Evolutionary conservation across 176 grass and related monocot genomes (phyloP).

Genomic region (Thinopyrum elongatum): DNA sequence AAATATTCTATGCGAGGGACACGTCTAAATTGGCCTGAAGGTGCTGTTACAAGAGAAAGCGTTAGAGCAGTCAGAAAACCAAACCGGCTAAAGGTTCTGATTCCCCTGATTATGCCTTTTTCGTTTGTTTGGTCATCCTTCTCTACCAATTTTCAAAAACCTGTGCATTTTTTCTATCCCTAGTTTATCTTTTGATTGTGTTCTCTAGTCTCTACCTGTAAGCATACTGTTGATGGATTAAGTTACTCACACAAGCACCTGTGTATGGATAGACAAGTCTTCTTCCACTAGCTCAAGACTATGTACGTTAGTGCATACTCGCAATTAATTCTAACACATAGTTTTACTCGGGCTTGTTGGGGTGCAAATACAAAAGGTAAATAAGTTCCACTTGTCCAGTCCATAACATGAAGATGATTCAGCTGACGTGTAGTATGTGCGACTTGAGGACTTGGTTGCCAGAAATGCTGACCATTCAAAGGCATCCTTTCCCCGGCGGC

Average conservation of each 20-base stretch:
- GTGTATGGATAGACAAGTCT: background rate
- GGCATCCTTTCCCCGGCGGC: slow-evolving; percentile 21
- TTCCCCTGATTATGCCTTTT: background rate
- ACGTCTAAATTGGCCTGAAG: slow-evolving; percentile 93
- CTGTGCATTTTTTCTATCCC: background rate
- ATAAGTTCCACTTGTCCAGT: background rate
- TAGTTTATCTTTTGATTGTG: background rate
- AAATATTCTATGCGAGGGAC: slow-evolving; percentile 85
- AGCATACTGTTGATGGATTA: background rate
- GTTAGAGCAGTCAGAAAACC: slow-evolving; percentile 68
- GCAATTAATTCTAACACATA: background rate
- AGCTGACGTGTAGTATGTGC: background rate
- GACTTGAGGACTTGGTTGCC: slow-evolving; percentile 67
- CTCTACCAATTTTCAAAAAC: background rate
- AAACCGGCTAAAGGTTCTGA: too few relatives aligned
- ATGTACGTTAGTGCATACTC: background rate
- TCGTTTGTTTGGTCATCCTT: background rate
- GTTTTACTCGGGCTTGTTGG: background rate
- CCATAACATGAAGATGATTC: background rate
- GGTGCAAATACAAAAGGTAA: background rate
- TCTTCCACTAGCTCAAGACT: background rate
- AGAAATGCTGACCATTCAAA: slow-evolving; percentile 60
- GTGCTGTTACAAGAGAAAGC: slow-evolving; percentile 87
- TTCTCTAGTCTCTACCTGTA: slow-evolving; percentile 8
- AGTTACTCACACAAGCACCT: slow-evolving; percentile 1